phyloP scores from a whole-genome alignment of 1,284 basidiomycete species.

The Ganoderma leucocontextum region DNA sequence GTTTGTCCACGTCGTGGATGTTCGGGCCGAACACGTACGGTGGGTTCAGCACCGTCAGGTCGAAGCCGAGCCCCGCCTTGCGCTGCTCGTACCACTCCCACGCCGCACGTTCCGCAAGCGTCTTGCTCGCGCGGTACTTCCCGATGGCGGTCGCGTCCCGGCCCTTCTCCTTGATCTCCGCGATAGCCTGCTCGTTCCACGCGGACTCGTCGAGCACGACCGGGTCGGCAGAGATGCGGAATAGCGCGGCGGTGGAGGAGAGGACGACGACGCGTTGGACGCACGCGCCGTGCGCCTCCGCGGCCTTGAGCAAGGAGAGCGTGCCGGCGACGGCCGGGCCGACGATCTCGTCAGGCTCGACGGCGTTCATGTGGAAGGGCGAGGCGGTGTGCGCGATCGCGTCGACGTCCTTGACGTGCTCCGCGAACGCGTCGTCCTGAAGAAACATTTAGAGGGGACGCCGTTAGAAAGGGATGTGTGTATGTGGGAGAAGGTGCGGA shows the following conservation, averaged over 20 bases:
- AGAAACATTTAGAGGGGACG: background rate
- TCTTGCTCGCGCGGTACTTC: conserved; percentile 72
- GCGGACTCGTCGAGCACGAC: conserved; percentile 52
- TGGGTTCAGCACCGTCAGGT: conserved; percentile 65
- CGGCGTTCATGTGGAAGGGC: conserved; percentile 48
- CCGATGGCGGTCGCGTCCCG: conserved; percentile 48
- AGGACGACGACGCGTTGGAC: conserved; percentile 77
- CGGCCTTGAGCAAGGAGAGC: conserved; percentile 38
- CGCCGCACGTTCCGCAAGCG: conserved; percentile 70
- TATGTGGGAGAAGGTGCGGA: background rate
- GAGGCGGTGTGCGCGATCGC: conserved; percentile 56
- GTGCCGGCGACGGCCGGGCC: conserved; percentile 43
- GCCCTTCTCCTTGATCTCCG: conserved; percentile 60
- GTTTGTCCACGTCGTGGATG: conserved; percentile 57
- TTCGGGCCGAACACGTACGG: conserved; percentile 56
- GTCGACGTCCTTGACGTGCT: conserved; percentile 52
- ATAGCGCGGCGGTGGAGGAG: conserved; percentile 60
- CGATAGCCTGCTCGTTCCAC: conserved; percentile 70
- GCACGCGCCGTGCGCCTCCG: conserved; percentile 43
- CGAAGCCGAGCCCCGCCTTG: conserved; percentile 57
- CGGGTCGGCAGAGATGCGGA: conserved; percentile 39
- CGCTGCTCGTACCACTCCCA: conserved; percentile 68
- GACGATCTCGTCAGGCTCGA: conserved; percentile 48
- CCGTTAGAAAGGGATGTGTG: background rate
- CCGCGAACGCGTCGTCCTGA: conserved; percentile 50